Percentiles rank a stretch among this genome's conserved stretches.
Evolutionary conservation across 306 rosid genomes (phyloP).

Genomic region (Datisca glomerata): DNA sequence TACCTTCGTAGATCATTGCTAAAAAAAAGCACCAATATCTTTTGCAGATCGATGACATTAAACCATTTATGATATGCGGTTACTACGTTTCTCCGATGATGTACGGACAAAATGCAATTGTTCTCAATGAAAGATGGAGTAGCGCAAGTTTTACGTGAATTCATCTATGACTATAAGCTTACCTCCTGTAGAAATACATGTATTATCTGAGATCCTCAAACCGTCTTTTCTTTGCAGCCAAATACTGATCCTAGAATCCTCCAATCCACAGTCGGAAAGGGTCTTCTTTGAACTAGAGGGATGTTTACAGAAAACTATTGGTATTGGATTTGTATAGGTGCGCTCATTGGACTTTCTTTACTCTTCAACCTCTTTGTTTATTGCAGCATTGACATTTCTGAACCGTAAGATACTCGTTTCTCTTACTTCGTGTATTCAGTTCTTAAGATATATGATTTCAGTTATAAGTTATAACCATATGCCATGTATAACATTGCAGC

Average conservation of each 20-base stretch:
- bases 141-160: too few species aligned
- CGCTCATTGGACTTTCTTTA: constrained; percentile 45
- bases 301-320: constrained; percentile 37
- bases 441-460: too few species aligned
- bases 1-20: too few species aligned
- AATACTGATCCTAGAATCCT: constrained; percentile 29
- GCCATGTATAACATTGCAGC: constrained; percentile 37
- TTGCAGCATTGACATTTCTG: constrained; percentile 45
- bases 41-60: constrained; percentile 52
- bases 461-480: constrained; percentile 4
- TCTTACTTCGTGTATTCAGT: too few species aligned
- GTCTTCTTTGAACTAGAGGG: constrained; percentile 45
- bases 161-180: too few species aligned
- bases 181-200: too few species aligned
- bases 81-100: constrained; percentile 71
- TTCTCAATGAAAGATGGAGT: constrained; percentile 79
- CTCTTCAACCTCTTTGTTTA: constrained; percentile 46
- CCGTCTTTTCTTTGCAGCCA: constrained; percentile 25
- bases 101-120: constrained; percentile 85
- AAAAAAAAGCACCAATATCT: too few species aligned
- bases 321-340: constrained; percentile 73
- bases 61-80: constrained; percentile 77
- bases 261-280: constrained; percentile 49
- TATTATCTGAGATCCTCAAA: too few species aligned
- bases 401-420: constrained; percentile 36